These are phyloP conservation scores for Aspergillus spinulosporus DNA, from an alignment of 2,329 filamentous ascomycete genomes.

Conservation along the genomic window DNA sequence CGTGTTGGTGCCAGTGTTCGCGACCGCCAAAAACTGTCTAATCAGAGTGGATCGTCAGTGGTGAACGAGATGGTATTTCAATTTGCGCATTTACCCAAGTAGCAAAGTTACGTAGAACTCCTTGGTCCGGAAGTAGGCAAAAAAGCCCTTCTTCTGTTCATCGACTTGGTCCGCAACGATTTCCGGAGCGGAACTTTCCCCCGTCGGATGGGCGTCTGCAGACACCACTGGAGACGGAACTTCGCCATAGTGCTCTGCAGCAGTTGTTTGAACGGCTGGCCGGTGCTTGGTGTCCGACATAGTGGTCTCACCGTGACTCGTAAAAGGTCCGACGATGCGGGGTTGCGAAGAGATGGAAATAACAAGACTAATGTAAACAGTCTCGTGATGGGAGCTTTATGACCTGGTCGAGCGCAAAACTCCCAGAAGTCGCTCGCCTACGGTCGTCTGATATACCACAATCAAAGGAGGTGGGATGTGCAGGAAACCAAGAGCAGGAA, in stretches of 20 bases:
- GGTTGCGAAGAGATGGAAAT: neutral
- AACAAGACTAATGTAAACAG: neutral
- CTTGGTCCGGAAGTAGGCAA: conserved; percentile 74
- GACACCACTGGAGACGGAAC: conserved; percentile 19
- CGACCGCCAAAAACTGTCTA: conserved; percentile 78
- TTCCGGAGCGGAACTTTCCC: conserved; percentile 20
- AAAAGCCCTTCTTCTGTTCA: conserved; percentile 50
- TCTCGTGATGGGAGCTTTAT: conserved; percentile 48
- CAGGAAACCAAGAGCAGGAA: neutral
- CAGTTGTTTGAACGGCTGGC: conserved; percentile 26
- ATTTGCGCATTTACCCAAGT: conserved; percentile 59
- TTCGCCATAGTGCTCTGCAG: conserved; percentile 17
- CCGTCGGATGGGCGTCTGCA: conserved; percentile 18
- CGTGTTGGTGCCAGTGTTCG: conserved; percentile 91
- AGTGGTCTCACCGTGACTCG: neutral
- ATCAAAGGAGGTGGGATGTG: conserved; percentile 2
- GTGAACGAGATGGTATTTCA: neutral
- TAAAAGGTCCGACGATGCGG: conserved; percentile 1
- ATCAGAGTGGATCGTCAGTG: conserved; percentile 13
- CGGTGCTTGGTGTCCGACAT: conserved; percentile 34
- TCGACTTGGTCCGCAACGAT: conserved; percentile 41
- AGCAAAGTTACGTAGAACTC: conserved; percentile 85
- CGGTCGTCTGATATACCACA: conserved; percentile 17
- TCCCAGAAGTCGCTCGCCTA: conserved; percentile 56
- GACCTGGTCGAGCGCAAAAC: conserved; percentile 56